A percentile compares a stretch with the other conserved stretches of the same genome.
These are phyloP conservation scores for Aureobasidium pullulans DNA, from an alignment of 2,329 filamentous ascomycete species.

Conservation along the genomic window DNA sequence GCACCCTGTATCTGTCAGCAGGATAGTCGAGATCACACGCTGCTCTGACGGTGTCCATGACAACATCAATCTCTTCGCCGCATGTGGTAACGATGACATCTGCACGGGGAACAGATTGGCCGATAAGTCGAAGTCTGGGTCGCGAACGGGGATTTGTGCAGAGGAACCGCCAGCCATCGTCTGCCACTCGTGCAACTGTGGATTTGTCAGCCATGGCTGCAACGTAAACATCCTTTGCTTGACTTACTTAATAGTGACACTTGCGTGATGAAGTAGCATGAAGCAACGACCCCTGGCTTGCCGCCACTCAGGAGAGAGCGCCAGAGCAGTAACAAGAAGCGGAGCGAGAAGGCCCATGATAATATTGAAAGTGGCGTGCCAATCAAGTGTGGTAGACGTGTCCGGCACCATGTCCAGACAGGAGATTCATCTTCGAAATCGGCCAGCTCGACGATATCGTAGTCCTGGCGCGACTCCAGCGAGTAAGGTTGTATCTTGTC, in stretches of 20 bases:
- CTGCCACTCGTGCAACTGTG: background rate
- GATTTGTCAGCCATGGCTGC: background rate
- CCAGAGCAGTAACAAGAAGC: constrained; percentile 4
- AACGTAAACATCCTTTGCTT: background rate
- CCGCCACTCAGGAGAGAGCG: background rate
- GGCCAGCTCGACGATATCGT: background rate
- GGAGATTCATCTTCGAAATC: background rate
- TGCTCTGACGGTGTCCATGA: constrained; percentile 34
- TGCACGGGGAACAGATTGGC: constrained; percentile 20
- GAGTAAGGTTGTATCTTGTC: background rate
- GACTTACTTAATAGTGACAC: background rate
- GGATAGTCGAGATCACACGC: constrained; percentile 36
- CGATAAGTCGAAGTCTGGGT: background rate
- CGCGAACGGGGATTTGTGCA: background rate
- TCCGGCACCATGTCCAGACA: background rate
- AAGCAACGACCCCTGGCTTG: background rate
- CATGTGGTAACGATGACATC: constrained; percentile 40
- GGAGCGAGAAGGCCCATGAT: constrained; percentile 8
- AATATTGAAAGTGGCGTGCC: constrained; percentile 7
- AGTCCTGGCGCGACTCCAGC: background rate
- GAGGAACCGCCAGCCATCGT: constrained; percentile 5
- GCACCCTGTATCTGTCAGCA: constrained; percentile 27
- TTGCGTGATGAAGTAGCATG: constrained; percentile 2
- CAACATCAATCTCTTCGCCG: constrained; percentile 35
- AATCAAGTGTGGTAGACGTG: background rate